Percentiles rank a stretch among this genome's conserved stretches.
These are phyloP conservation scores for Phytophthora boehmeriae DNA, from an alignment of 352 stramenopile genomes.

Conservation along the genomic window DNA sequence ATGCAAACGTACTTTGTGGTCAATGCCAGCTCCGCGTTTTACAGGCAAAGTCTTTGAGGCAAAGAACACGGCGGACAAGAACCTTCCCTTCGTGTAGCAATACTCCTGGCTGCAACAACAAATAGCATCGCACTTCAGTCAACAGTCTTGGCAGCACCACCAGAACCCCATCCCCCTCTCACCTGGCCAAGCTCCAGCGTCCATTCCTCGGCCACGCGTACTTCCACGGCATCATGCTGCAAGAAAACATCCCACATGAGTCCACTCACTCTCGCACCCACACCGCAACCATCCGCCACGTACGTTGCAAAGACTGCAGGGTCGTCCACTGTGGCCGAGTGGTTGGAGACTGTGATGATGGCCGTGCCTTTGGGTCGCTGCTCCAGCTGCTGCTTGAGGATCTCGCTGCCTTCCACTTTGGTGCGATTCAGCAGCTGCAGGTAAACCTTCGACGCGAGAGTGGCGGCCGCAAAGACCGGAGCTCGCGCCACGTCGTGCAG, in stretches of 20 bases:
- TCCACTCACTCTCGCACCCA: not conserved
- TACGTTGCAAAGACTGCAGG: conserved; percentile 71
- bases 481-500: conserved; percentile 60
- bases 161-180: conserved; percentile 9
- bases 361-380: conserved; percentile 48
- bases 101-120: conserved; percentile 75
- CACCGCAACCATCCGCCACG: conserved; percentile 14
- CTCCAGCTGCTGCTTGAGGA: conserved; percentile 50
- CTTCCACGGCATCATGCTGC: conserved; percentile 78
- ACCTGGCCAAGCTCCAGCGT: conserved; percentile 83
- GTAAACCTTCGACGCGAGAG: conserved; percentile 61
- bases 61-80: conserved; percentile 69
- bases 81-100: conserved; percentile 68
- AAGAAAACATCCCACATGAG: conserved; percentile 3
- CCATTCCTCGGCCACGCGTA: conserved; percentile 57
- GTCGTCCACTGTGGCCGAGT: conserved; percentile 85
- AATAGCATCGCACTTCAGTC: not conserved
- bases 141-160: conserved; percentile 10
- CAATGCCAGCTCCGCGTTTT: conserved; percentile 72
- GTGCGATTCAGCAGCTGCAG: conserved; percentile 59
- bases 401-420: conserved; percentile 46
- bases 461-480: conserved; percentile 56
- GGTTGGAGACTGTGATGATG: conserved; percentile 86
- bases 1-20: conserved; percentile 54
- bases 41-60: conserved; percentile 73